Conservation (phyloP, 768 basidiomycete species). For the Agrocybe praecox region DNA sequence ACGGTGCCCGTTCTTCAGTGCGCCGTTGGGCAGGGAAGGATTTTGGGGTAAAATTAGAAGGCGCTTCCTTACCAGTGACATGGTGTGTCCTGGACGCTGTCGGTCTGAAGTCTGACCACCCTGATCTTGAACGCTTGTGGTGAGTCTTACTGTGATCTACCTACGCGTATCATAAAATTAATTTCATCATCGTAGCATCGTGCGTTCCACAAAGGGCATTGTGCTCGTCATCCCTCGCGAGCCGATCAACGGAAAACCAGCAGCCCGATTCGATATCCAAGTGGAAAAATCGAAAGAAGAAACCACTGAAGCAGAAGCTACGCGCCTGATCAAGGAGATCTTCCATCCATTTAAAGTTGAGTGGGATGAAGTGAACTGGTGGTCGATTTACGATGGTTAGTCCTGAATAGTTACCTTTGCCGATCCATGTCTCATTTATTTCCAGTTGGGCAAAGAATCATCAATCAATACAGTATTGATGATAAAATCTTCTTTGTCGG, state of each 20-base stretch:
- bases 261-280: neutral
- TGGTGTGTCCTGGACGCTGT: neutral
- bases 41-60: neutral
- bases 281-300: neutral
- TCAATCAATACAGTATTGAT: neutral
- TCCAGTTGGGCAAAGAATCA: neutral
- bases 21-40: neutral
- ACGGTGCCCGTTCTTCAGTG: neutral
- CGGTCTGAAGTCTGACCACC: neutral
- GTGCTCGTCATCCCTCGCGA: neutral
- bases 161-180: neutral
- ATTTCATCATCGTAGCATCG: neutral
- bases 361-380: neutral
- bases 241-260: neutral
- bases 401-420: neutral
- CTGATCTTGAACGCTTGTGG: neutral
- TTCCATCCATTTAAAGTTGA: neutral
- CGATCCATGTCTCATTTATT: neutral
- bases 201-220: neutral
- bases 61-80: neutral
- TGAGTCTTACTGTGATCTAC: neutral
- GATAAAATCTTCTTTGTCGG: neutral
- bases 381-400: neutral
- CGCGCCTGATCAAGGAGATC: neutral
- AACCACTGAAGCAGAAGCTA: neutral